Conservation (phyloP, 2,329 filamentous ascomycete genomes). For the Venturia aucupariae region DNA sequence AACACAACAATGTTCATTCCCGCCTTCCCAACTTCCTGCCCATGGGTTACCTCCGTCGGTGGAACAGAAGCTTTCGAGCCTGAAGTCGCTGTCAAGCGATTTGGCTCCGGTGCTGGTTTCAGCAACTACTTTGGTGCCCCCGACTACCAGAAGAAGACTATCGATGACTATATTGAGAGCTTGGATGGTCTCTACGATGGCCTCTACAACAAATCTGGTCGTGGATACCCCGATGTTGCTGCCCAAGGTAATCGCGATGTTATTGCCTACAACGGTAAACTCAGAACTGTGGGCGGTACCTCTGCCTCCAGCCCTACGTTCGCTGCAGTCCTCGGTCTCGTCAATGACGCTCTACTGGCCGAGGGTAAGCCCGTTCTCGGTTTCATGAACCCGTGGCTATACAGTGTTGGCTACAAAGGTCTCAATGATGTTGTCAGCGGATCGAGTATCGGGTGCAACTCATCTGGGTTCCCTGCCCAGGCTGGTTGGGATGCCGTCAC, state of each 20-base stretch:
- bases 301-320: slow-evolving; percentile 37
- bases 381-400: slow-evolving; percentile 49
- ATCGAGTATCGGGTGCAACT: slow-evolving; percentile 25
- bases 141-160: slow-evolving; percentile 9
- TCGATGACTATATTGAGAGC: slow-evolving; percentile 1
- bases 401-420: slow-evolving; percentile 22
- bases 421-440: slow-evolving; percentile 25
- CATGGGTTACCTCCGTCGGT: slow-evolving; percentile 39
- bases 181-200: not conserved
- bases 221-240: slow-evolving; percentile 16
- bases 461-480: slow-evolving; percentile 22
- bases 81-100: slow-evolving; percentile 21
- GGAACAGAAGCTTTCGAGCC: slow-evolving; percentile 18
- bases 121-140: slow-evolving; percentile 32
- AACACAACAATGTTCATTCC: slow-evolving; percentile 30
- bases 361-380: slow-evolving; percentile 38
- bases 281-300: slow-evolving; percentile 11
- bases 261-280: not conserved
- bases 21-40: slow-evolving; percentile 39
- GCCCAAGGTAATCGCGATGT: slow-evolving; percentile 12
- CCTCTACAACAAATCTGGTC: slow-evolving; percentile 15
- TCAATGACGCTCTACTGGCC: slow-evolving; percentile 47
- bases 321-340: slow-evolving; percentile 44
- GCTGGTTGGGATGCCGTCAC: slow-evolving; percentile 40
- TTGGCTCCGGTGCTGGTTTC: slow-evolving; percentile 30